These are phyloP conservation scores for Pythium vanterpoolii DNA, from an alignment of 352 stramenopile species.

Conservation along the genomic window DNA sequence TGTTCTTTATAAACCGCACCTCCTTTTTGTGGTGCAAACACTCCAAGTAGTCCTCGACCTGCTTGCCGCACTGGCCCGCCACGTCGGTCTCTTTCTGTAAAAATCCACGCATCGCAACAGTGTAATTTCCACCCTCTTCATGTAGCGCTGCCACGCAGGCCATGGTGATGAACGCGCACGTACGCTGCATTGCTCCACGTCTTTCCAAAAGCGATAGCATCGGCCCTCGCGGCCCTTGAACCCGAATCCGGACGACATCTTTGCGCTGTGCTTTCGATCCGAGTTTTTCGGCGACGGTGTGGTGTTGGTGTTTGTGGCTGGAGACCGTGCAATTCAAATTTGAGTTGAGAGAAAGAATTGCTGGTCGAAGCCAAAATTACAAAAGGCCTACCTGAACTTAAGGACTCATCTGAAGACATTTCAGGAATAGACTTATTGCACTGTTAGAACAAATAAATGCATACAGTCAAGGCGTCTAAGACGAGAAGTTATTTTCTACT, in stretches of 20 bases:
- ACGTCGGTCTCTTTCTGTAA: constrained; percentile 78
- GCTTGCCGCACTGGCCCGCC: constrained; percentile 74
- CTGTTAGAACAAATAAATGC: too few species aligned
- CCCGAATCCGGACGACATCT: constrained; percentile 94
- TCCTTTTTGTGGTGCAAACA: constrained; percentile 95
- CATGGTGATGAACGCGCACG: constrained; percentile 19
- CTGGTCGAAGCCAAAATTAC: too few species aligned
- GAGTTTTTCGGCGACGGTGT: background rate
- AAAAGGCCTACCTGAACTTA: too few species aligned
- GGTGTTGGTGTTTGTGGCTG: background rate
- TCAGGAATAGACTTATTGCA: too few species aligned
- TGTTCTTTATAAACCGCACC: constrained; percentile 31
- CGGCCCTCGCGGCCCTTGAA: constrained; percentile 90
- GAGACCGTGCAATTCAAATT: constrained; percentile 8
- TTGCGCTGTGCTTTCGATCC: constrained; percentile 2
- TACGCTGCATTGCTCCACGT: constrained; percentile 93
- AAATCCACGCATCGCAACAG: constrained; percentile 7
- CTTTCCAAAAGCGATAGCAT: constrained; percentile 94
- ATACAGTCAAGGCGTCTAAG: too few species aligned
- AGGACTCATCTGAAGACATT: too few species aligned
- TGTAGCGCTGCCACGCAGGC: background rate
- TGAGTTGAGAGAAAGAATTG: constrained; percentile 12
- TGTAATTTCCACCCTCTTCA: background rate
- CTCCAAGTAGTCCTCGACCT: constrained; percentile 95
- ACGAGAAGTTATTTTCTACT: too few species aligned